Evolutionary conservation across 1,284 basidiomycete genomes (phyloP).

Genomic region (Sporisorium sorghi): DNA sequence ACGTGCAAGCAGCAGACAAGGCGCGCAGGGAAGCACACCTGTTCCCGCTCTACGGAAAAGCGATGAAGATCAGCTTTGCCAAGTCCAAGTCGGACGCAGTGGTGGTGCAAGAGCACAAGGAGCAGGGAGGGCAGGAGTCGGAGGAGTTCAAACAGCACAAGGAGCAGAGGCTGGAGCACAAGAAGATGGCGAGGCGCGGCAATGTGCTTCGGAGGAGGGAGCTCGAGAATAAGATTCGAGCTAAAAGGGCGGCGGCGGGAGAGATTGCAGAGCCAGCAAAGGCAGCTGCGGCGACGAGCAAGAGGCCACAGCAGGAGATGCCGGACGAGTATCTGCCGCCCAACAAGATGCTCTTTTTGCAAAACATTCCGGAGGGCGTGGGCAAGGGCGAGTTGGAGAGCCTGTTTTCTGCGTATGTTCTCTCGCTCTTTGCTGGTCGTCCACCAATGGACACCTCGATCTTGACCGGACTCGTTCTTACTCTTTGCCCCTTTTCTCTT

Average conservation of each 20-base stretch:
- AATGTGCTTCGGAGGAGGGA: slow-evolving; percentile 52
- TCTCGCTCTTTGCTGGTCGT: background rate
- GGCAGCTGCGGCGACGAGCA: slow-evolving; percentile 35
- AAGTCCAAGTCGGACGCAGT: slow-evolving; percentile 87
- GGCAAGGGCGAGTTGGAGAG: slow-evolving; percentile 57
- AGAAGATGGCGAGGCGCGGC: slow-evolving; percentile 52
- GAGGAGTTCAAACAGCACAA: slow-evolving; percentile 74
- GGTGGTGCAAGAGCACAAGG: slow-evolving; percentile 71
- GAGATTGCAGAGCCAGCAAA: slow-evolving; percentile 41
- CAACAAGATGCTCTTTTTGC: slow-evolving; percentile 98
- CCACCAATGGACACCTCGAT: background rate
- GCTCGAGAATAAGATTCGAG: slow-evolving; percentile 52
- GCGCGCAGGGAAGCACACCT: slow-evolving; percentile 91
- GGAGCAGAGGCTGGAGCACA: slow-evolving; percentile 46
- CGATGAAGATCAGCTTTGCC: slow-evolving; percentile 87
- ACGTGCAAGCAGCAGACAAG: slow-evolving; percentile 82
- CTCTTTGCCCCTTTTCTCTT: background rate
- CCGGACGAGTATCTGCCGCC: slow-evolving; percentile 99
- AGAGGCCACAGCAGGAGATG: slow-evolving; percentile 72
- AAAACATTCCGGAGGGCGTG: slow-evolving; percentile 71
- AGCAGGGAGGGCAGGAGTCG: slow-evolving; percentile 29
- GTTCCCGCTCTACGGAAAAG: slow-evolving; percentile 95
- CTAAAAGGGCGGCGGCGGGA: slow-evolving; percentile 47
- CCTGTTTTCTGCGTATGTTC: slow-evolving; percentile 59
- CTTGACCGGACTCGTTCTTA: background rate